Percentiles rank a stretch among this genome's conserved stretches.
phyloP scores from a whole-genome alignment of 257 asterid species.

The Solanum neorickii region DNA sequence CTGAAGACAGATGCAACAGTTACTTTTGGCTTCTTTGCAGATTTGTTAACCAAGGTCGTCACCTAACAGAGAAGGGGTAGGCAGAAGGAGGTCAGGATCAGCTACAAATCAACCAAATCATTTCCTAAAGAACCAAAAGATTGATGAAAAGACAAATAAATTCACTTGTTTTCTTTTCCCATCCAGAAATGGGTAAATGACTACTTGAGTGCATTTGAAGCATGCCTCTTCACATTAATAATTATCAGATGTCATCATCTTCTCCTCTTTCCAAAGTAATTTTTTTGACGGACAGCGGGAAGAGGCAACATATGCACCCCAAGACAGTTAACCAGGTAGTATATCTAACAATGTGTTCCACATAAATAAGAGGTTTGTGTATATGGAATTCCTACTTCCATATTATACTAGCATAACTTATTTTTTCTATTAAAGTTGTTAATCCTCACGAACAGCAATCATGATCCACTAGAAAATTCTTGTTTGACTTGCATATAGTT shows the following conservation, averaged over 20 bases:
- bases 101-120: neutral
- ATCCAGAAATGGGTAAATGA: neutral
- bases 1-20: slow-evolving; percentile 64
- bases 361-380: neutral
- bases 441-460: neutral
- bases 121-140: neutral
- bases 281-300: neutral
- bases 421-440: neutral
- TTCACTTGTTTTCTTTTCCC: neutral
- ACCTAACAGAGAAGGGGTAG: slow-evolving; percentile 2
- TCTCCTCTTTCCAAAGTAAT: neutral
- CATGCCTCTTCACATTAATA: neutral
- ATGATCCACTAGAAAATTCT: neutral
- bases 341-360: neutral
- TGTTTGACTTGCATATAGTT: neutral
- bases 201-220: neutral
- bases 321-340: neutral
- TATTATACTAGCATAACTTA: neutral
- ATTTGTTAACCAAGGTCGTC: slow-evolving; percentile 33
- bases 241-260: neutral
- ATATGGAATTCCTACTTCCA: neutral
- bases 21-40: slow-evolving; percentile 63
- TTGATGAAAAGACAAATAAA: neutral
- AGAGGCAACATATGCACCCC: neutral
- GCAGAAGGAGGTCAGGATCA: neutral